Conservation (phyloP, 805 yeast species). For the Wilhelminamyces savonicus region DNA sequence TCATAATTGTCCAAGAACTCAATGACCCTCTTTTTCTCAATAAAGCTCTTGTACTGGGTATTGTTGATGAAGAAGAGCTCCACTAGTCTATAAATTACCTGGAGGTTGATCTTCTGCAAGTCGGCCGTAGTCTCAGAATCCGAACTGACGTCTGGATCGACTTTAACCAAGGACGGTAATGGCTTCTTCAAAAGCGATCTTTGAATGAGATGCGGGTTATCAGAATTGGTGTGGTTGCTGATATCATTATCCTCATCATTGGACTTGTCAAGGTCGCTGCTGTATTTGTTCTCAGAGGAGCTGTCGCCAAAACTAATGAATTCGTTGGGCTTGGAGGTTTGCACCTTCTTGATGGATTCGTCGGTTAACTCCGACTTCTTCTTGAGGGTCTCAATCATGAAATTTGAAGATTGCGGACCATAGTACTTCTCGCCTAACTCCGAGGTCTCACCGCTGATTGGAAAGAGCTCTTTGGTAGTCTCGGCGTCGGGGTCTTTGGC, state of each 20-base stretch:
- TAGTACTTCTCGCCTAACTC: conserved; percentile 40
- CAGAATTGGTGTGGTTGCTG: not conserved
- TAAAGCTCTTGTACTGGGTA: conserved; percentile 33
- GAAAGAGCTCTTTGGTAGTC: conserved; percentile 4
- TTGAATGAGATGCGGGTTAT: conserved; percentile 7
- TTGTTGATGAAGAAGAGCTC: conserved; percentile 34
- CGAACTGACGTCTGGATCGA: conserved; percentile 11
- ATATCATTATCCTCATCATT: conserved; percentile 1
- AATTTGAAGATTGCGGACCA: conserved; percentile 46
- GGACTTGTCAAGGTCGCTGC: conserved; percentile 1
- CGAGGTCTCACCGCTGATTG: conserved; percentile 30
- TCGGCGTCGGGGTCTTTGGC: not conserved
- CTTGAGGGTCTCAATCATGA: conserved; percentile 37
- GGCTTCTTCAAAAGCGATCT: conserved; percentile 23
- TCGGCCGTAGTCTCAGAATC: conserved; percentile 11
- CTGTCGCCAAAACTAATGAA: not conserved
- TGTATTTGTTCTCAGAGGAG: too few relatives aligned
- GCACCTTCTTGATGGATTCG: not conserved
- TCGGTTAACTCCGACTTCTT: conserved; percentile 5
- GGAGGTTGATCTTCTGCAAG: conserved; percentile 19
- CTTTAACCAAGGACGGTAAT: conserved; percentile 18
- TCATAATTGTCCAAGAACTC: conserved; percentile 33
- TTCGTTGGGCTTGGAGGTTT: not conserved
- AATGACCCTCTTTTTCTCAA: conserved; percentile 25
- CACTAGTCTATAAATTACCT: conserved; percentile 28